Base-by-base conservation (phyloP, 371 early-diverging fungal species). In the Dipsacomyces acuminosporus region DNA sequence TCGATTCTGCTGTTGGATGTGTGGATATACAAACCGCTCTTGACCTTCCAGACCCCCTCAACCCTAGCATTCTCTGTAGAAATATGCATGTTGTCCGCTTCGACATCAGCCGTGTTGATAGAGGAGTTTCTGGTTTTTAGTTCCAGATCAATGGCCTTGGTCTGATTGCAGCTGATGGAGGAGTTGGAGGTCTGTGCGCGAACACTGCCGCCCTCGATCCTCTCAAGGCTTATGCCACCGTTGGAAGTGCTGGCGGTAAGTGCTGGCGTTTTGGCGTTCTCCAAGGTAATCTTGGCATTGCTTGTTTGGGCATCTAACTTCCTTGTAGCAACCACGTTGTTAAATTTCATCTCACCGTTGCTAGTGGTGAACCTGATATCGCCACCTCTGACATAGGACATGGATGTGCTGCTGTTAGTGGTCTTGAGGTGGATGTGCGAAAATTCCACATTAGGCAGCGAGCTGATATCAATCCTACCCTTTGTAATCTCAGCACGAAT, bases 1-100 rank as follows among this genome's bases (percentile, higher is more conserved):
- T n/a, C 15, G 14, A 70, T 59, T 9, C 20, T 52, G 49, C 60
- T 42, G 25, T 64, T 70, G 14, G 59, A 45, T 2, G 70, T 70
- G 18, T 5, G 22, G 0, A 59, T 30, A 8, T 45, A 45, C 34
- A 70, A 52, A 20, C 35, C 13, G 26, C 40, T 18, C 22, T 20
- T 45, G 15, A 70, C 30, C 25, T 17, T 34, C 70, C 70, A 70
- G 3, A 33, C 25, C n/a, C 70, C 70, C 22, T 55, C 51, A 6
- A 70, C 18, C 35, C 33, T 43, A 19, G 56, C 44, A 14, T 70
- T 64, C 19, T 17, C 41, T 6, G 65, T 70, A 9, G 18, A 21
- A 11, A 70, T 30, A 33, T 20, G 30, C 36, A 70, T 44, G 7
- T 30, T 40, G n/a, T 59, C 52, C 2, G 50, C 65, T 0, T 9